These are phyloP conservation scores for Pisolithus orientalis DNA, from an alignment of 768 basidiomycete genomes.

Conservation along the genomic window DNA sequence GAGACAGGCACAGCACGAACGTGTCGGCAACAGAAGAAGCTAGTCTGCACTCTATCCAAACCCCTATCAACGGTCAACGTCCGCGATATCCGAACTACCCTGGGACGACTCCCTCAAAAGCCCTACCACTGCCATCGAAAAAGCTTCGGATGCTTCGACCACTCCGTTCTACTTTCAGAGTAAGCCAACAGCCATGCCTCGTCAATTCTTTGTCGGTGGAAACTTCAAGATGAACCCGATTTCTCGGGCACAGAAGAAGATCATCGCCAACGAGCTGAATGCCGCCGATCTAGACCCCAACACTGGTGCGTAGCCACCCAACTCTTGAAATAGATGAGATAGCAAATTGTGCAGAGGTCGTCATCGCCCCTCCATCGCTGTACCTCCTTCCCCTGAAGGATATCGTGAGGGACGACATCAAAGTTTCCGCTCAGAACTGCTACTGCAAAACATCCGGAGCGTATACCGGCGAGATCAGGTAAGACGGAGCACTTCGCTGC, in stretches of 20 bases:
- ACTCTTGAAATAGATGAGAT: conserved; percentile 2
- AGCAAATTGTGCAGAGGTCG: conserved; percentile 64
- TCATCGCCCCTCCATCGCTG: conserved; percentile 85
- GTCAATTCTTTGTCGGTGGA: conserved; percentile 91
- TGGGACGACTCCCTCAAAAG: neutral
- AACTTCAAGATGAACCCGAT: conserved; percentile 98
- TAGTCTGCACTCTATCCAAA: too few species aligned
- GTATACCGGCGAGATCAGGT: conserved; percentile 97
- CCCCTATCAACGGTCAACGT: neutral
- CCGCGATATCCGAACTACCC: neutral
- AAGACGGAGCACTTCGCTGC: conserved; percentile 10
- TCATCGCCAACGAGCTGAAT: conserved; percentile 69
- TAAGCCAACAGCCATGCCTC: conserved; percentile 44
- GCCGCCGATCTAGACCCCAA: conserved; percentile 68
- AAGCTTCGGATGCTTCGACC: neutral
- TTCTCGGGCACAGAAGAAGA: conserved; percentile 54
- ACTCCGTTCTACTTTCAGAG: neutral
- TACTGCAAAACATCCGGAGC: conserved; percentile 82
- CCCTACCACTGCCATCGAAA: neutral
- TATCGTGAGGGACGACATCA: conserved; percentile 55
- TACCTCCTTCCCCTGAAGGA: conserved; percentile 76
- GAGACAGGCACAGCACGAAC: too few species aligned
- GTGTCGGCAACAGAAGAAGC: too few species aligned
- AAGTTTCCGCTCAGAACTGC: conserved; percentile 88
- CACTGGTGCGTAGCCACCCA: conserved; percentile 48